Conservation (phyloP, 345 rosid species). For the Eucalyptus viminalis region DNA sequence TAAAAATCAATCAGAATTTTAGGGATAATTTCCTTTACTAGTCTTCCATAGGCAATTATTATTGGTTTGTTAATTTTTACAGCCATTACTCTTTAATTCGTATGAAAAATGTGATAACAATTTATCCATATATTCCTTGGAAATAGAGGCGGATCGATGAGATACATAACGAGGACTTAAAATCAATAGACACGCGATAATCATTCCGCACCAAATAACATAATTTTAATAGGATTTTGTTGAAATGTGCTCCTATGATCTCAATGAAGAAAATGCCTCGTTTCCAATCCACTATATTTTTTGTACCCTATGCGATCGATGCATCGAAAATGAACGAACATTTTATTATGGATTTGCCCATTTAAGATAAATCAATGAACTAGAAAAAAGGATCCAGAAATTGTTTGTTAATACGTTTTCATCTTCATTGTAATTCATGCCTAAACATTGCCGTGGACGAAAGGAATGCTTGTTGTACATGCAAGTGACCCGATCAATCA, state of each 20-base stretch:
- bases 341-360: rapidly evolving
- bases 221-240: not conserved
- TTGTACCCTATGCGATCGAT: rapidly evolving
- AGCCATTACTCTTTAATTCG: not conserved
- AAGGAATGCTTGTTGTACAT: not conserved
- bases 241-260: not conserved
- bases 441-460: not conserved
- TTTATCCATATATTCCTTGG: rapidly evolving
- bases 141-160: not conserved
- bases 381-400: not conserved
- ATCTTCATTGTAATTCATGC: not conserved
- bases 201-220: rapidly evolving
- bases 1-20: not conserved
- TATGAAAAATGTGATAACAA: not conserved
- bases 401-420: not conserved
- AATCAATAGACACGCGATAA: rapidly evolving
- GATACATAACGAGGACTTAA: not conserved
- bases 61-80: not conserved
- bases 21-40: not conserved
- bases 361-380: rapidly evolving
- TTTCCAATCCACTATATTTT: rapidly evolving
- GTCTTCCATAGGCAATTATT: not conserved
- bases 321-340: not conserved
- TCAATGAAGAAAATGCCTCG: not conserved
- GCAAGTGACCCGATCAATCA: not conserved